Base-by-base conservation (phyloP, 371 early-diverging fungal genomes). In the Circinella minor region DNA sequence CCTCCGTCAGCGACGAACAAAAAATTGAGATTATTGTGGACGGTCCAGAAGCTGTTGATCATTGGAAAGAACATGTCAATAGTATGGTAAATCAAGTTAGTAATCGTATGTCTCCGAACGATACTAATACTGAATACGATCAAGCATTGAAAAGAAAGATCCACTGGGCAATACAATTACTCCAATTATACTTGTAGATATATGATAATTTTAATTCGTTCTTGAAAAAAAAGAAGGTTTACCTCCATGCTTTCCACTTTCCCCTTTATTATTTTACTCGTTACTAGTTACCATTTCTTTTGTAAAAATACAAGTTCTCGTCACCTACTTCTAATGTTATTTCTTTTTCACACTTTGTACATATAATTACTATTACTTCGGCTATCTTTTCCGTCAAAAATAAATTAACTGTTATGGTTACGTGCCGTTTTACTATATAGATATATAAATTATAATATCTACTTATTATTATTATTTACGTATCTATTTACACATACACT, bases 11-110 rank as follows among this genome's bases (percentile, higher is more conserved):
- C 10, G 39, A 46, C 34, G 20, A 36, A 11, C 37, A 54, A 38
- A 54, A 38, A 5, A 18, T 62, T 20, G 46, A 48, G 3, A 43
- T 64, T 3, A 64, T 65, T 36, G 48, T 20, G 36, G 18, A 37
- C n/a, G 60, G 63, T 4, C 20, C 37, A 15, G 60, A 46, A 36
- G 59, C 61, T 3, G 20, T 64, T 36, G 48, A 39, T 18, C 36
- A 37, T 55, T 70, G 70, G 70, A 55, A 37, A 4, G 4, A 43
- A 37, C 71, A 67, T 37, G 63, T 71, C 18, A 43, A 66, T 4
- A 20, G 4, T 1, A 71, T 71, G 63, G 67, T 67, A n/a, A 34
- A 71, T 3, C 43, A 66, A 59, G 67, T 63, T 14, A 38, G 66
- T 36, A 49, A 36, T 14, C 27, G 27, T 27, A 27, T 2, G 27